These are phyloP conservation scores for Carex sylvatica DNA, from an alignment of 202 grass and related monocot species.

Conservation along the genomic window DNA sequence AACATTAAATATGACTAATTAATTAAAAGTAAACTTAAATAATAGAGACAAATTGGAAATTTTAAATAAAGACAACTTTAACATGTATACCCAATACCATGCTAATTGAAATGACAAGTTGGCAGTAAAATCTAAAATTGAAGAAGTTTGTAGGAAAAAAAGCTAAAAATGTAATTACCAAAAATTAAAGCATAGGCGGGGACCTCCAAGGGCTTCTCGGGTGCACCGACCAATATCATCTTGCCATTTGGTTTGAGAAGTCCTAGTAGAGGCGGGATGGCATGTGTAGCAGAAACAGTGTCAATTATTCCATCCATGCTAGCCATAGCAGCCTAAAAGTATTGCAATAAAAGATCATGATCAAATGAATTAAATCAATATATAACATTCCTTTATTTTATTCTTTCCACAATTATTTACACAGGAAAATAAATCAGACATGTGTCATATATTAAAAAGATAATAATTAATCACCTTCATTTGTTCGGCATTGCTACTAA, in stretches of 20 bases:
- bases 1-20: too few species aligned
- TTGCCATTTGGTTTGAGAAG: too few species aligned
- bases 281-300: conserved; percentile 49
- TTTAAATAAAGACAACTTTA: background rate
- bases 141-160: background rate
- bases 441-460: background rate
- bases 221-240: too few species aligned
- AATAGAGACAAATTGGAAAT: too few species aligned
- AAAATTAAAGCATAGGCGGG: too few species aligned
- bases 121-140: background rate
- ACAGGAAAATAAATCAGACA: background rate
- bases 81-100: background rate
- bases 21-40: too few species aligned
- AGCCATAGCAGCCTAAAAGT: conserved; percentile 32
- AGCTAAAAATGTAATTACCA: too few species aligned
- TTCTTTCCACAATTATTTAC: background rate
- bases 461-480: conserved; percentile 21
- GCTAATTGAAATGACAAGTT: background rate
- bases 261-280: conserved; percentile 34
- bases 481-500: too few species aligned
- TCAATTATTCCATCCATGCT: conserved; percentile 75
- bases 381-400: background rate
- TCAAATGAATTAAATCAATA: background rate
- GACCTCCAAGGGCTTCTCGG: too few species aligned
- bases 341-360: background rate